Percentiles rank a stretch among this genome's conserved stretches.
Evolutionary conservation across 2,329 filamentous ascomycete genomes (phyloP).

Genomic region (Beauveria asiatica): DNA sequence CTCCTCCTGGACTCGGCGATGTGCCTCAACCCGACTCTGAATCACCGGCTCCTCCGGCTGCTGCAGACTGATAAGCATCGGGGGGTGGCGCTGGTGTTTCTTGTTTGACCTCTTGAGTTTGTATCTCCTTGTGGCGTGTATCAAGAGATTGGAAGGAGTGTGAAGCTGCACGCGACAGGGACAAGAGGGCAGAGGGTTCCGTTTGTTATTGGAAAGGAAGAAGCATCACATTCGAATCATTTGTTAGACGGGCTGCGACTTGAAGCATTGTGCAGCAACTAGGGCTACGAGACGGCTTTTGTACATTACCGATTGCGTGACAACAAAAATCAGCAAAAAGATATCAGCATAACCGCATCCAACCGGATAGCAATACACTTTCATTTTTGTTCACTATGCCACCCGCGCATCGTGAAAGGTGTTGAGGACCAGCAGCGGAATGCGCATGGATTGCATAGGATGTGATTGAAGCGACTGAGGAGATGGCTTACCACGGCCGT

Average conservation of each 20-base stretch:
- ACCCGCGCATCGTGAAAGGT: background rate
- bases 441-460: too few relatives aligned
- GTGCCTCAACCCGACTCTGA: constrained; percentile 24
- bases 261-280: background rate
- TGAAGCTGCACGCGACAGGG: background rate
- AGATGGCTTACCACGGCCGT: too few relatives aligned
- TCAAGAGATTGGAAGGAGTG: background rate
- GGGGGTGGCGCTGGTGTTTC: background rate
- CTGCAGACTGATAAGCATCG: background rate
- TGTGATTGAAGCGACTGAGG: too few relatives aligned
- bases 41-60: constrained; percentile 9
- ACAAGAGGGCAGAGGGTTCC: background rate
- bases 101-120: background rate
- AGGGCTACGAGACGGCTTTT: background rate
- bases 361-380: constrained; percentile 4
- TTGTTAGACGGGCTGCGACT: background rate
- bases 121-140: background rate
- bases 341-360: constrained; percentile 4
- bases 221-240: background rate
- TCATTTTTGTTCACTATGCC: background rate
- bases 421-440: too few relatives aligned
- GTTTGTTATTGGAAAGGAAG: background rate
- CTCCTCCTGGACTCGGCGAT: constrained; percentile 27
- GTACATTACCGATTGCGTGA: constrained; percentile 4
- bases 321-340: background rate